These are phyloP conservation scores for Pythium diclinum DNA, from an alignment of 352 stramenopile species.

Conservation along the genomic window DNA sequence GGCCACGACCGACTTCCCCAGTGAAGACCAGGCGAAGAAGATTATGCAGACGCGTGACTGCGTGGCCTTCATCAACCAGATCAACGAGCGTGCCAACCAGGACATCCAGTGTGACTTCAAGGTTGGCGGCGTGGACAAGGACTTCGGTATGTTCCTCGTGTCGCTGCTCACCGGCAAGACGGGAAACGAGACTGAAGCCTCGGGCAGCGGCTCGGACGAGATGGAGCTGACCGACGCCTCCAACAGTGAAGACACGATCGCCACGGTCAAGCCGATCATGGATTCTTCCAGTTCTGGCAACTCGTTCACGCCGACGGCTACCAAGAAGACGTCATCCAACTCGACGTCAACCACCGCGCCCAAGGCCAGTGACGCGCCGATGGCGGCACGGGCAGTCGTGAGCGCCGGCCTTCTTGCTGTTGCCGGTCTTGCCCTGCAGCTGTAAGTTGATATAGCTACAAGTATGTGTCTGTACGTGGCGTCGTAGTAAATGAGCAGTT, in stretches of 20 bases:
- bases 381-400: conserved; percentile 15
- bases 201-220: conserved; percentile 23
- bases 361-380: not conserved
- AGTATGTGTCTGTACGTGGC: not conserved
- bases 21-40: conserved; percentile 37
- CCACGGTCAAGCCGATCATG: conserved; percentile 22
- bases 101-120: conserved; percentile 48
- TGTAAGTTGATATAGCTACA: not conserved
- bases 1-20: conserved; percentile 36
- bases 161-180: conserved; percentile 54
- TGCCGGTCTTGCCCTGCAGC: conserved; percentile 11
- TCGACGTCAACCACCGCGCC: conserved; percentile 2
- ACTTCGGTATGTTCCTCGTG: conserved; percentile 41
- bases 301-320: conserved; percentile 11
- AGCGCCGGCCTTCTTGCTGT: conserved; percentile 16
- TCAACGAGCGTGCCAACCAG: conserved; percentile 55
- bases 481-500: not conserved
- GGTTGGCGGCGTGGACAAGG: conserved; percentile 37
- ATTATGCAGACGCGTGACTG: conserved; percentile 50
- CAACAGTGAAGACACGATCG: conserved; percentile 30
- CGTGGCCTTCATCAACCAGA: conserved; percentile 68
- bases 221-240: conserved; percentile 20
- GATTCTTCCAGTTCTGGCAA: not conserved
- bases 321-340: conserved; percentile 5
- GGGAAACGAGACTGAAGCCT: conserved; percentile 50